Percentiles rank a stretch among this genome's conserved stretches.
phyloP scores from a whole-genome alignment of 805 yeast genomes.

The Metschnikowia bowlesiae region DNA sequence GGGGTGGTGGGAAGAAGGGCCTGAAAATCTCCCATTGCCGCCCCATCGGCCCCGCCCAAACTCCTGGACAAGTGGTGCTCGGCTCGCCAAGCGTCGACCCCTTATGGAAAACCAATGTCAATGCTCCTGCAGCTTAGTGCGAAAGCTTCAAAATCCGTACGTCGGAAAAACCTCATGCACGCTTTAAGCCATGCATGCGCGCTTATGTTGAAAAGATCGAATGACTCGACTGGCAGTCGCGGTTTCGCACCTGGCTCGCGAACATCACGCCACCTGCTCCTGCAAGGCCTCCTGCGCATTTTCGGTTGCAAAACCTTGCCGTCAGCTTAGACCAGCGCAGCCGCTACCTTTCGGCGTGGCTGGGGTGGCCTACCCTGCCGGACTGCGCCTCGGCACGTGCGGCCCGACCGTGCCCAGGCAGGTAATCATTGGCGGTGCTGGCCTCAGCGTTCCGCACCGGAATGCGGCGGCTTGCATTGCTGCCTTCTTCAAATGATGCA shows the following conservation, averaged over 20 bases:
- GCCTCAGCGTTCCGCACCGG: background rate
- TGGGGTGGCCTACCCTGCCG: too few relatives aligned
- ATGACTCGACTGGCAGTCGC: background rate
- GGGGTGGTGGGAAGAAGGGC: too few relatives aligned
- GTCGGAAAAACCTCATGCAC: slow-evolving; percentile 1
- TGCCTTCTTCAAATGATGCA: background rate
- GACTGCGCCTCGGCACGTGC: too few relatives aligned
- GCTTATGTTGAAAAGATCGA: background rate
- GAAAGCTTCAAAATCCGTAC: background rate
- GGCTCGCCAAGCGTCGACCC: too few relatives aligned
- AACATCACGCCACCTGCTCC: background rate
- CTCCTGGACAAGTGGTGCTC: too few relatives aligned
- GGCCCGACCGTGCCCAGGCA: too few relatives aligned
- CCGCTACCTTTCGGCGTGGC: background rate
- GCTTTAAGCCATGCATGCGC: background rate
- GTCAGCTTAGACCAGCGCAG: background rate
- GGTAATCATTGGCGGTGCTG: too few relatives aligned
- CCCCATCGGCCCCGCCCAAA: too few relatives aligned
- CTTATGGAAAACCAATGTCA: background rate
- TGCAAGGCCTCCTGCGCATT: background rate
- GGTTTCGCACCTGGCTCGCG: background rate
- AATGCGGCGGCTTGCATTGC: background rate
- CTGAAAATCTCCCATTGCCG: too few relatives aligned
- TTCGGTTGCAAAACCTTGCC: background rate
- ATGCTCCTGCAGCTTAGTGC: background rate